Evolutionary conservation across 2,329 filamentous ascomycete genomes (phyloP).

Genomic region (Monosporascus sp.): DNA sequence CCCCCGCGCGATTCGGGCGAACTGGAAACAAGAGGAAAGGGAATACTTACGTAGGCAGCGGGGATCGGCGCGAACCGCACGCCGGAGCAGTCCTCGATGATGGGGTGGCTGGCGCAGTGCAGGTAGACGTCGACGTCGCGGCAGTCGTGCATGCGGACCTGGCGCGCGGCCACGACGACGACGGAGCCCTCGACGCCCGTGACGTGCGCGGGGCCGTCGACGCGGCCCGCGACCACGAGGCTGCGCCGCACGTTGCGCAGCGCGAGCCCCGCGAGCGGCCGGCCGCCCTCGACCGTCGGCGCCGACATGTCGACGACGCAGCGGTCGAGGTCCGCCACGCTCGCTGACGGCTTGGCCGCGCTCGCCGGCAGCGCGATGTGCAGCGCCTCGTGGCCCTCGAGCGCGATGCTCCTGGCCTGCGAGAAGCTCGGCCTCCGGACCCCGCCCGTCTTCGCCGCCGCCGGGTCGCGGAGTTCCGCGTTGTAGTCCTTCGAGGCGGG

Average conservation of each 20-base stretch:
- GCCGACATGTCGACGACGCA: slow-evolving; percentile 80
- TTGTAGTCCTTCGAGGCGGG: slow-evolving; percentile 50
- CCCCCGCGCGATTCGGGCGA: background rate
- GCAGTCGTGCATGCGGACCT: slow-evolving; percentile 90
- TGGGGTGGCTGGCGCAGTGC: slow-evolving; percentile 74
- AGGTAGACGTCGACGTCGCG: slow-evolving; percentile 78
- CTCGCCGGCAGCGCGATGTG: slow-evolving; percentile 74
- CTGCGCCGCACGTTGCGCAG: slow-evolving; percentile 66
- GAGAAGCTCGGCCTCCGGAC: slow-evolving; percentile 61
- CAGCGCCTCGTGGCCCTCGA: slow-evolving; percentile 61
- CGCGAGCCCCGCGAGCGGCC: slow-evolving; percentile 61
- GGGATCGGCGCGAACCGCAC: slow-evolving; percentile 79
- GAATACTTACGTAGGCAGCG: slow-evolving; percentile 53
- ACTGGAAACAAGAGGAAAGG: slow-evolving; percentile 9
- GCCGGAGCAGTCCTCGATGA: slow-evolving; percentile 81
- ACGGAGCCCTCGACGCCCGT: slow-evolving; percentile 68
- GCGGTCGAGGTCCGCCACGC: slow-evolving; percentile 60
- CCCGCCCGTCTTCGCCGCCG: slow-evolving; percentile 17
- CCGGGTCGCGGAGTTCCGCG: slow-evolving; percentile 43
- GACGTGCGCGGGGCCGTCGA: slow-evolving; percentile 77
- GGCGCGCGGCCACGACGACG: slow-evolving; percentile 74
- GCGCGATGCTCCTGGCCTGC: slow-evolving; percentile 53
- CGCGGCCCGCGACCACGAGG: slow-evolving; percentile 71
- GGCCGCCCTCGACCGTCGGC: slow-evolving; percentile 49
- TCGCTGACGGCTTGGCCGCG: slow-evolving; percentile 67